Percentiles rank a stretch among this genome's conserved stretches.
Conservation (phyloP, 345 rosid genomes). For the Corymbia maculata region DNA sequence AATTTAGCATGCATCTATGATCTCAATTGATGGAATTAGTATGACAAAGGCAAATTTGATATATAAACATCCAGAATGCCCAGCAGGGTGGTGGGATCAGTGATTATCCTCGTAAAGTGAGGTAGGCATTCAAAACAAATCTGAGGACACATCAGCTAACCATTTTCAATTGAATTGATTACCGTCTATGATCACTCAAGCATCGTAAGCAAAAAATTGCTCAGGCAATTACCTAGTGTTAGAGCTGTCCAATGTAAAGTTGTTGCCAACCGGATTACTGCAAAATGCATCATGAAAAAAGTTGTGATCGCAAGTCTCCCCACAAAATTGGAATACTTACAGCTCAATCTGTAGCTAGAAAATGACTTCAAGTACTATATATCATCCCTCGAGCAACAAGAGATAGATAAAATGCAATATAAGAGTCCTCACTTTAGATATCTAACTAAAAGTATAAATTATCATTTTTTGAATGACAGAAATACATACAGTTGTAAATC, state of each 20-base stretch:
- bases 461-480: neutral
- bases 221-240: slow-evolving; percentile 26
- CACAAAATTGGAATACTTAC: neutral
- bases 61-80: neutral
- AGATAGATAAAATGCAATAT: neutral
- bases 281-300: neutral
- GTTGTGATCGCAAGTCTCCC: fast-evolving
- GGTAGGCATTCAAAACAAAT: neutral
- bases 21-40: neutral
- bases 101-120: neutral
- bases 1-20: neutral
- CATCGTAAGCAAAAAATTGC: neutral
- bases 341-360: neutral
- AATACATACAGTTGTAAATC: slow-evolving; percentile 35
- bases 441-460: neutral
- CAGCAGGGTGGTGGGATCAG: fast-evolving
- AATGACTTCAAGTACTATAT: neutral
- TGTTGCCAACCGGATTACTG: slow-evolving; percentile 72
- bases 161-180: fast-evolving
- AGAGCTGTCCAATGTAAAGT: slow-evolving; percentile 32
- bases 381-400: neutral
- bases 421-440: neutral
- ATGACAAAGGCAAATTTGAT: neutral
- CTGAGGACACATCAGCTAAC: neutral
- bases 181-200: neutral